Base-by-base conservation (phyloP, 1,284 basidiomycete genomes). In the Ustilago loliicola region DNA sequence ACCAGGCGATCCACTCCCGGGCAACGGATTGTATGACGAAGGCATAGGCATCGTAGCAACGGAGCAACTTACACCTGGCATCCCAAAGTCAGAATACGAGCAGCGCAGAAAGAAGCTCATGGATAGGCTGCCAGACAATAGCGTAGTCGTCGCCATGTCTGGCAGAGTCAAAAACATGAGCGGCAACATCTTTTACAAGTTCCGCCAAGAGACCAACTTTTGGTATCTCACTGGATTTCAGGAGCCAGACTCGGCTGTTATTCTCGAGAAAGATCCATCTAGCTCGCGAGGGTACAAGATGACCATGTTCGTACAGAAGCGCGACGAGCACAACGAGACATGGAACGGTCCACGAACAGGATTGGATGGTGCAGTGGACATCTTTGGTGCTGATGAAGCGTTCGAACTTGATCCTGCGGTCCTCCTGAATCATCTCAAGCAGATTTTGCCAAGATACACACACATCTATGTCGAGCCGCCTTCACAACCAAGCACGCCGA, bases 211-310 rank as follows among this genome's bases (percentile, higher is more conserved):
- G 15, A 82, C 79, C 62, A 82, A 83, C 69, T 83, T 85, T 51
- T 81, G 79, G 80, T 85, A 84, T 55, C 73, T 85, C 21, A 84
- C 84, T 15, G 96, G 97, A 7, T 97, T 97, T 83, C 91, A 95
- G 72, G 96, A 98, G 86, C 94, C 95, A 0, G 93, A 97, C 72
- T 91, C 95, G 15, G 95, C 94, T 0, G 88, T 98, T 29, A 89
- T 98, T 36, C 63, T 86, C 7, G 80, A 82, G 27, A 76, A 77
- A 53, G 55, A 79, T 25, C 15, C 75, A 10, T 77, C 66, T 9
- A 88, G 89, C 3, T 87, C 91, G 0, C 89, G 91, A 76, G 95
- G 95, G 0, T 98, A 96, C 88, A 90, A 89, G 71, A 96, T 96
- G 93, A 92, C 92, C 0, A 87, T 99, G 54, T 99, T 98, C 85